Conservation (phyloP, 1,284 basidiomycete species). For the Cutaneotrichosporon cyanovorans region DNA sequence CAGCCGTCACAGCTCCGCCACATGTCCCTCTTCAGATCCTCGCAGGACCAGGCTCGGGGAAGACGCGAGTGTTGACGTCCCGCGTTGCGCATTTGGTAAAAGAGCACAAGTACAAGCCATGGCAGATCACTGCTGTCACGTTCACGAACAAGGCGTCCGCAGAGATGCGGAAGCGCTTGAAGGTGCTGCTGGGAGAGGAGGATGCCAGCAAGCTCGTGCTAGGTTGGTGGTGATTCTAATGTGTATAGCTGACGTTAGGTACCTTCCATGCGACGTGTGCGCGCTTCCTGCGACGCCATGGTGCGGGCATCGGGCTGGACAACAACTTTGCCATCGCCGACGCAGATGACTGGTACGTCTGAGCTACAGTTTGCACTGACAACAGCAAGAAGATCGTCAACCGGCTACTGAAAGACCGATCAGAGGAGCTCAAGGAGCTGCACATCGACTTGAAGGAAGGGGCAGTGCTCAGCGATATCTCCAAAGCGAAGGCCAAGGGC, state of each 20-base stretch:
- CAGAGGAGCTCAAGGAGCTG: conserved; percentile 50
- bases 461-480: conserved; percentile 59
- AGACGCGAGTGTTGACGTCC: conserved; percentile 63
- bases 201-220: conserved; percentile 56
- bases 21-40: conserved; percentile 66
- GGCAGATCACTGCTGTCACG: conserved; percentile 68
- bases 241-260: conserved; percentile 49
- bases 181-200: conserved; percentile 61
- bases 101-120: conserved; percentile 53
- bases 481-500: conserved; percentile 71
- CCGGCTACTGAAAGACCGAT: conserved; percentile 55
- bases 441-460: conserved; percentile 58
- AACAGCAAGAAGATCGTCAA: conserved; percentile 65
- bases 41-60: conserved; percentile 74
- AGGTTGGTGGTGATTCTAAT: conserved; percentile 34
- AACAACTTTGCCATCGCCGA: conserved; percentile 79
- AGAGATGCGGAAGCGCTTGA: conserved; percentile 73
- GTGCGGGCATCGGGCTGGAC: conserved; percentile 55
- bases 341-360: conserved; percentile 65
- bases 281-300: conserved; percentile 60
- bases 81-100: conserved; percentile 69
- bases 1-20: conserved; percentile 63
- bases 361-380: neutral
- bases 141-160: conserved; percentile 85
- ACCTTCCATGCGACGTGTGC: conserved; percentile 81